Conservation (phyloP, 2,329 filamentous ascomycete species). For the Trichoderma oligosporum region DNA sequence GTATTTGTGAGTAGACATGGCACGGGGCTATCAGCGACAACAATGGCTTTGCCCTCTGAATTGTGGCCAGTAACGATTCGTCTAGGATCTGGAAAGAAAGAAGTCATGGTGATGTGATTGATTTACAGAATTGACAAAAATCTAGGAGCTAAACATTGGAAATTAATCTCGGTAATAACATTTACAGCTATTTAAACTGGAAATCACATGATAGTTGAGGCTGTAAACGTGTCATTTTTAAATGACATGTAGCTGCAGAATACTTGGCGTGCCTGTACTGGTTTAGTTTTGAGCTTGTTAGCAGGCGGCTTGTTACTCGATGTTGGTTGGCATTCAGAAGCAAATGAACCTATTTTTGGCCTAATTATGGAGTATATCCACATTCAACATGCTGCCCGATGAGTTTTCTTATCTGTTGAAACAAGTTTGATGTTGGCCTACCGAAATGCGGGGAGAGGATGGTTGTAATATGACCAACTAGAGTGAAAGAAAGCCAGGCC, state of each 20-base stretch:
- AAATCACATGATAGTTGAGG: slow-evolving; percentile 14
- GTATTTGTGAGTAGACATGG: slow-evolving; percentile 6
- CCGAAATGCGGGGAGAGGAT: no score
- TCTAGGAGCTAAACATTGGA: no score
- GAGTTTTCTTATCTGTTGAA: no score
- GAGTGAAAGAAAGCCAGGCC: no score
- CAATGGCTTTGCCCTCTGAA: slow-evolving; percentile 19
- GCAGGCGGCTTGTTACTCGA: neutral
- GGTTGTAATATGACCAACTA: no score
- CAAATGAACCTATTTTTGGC: no score
- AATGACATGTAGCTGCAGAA: slow-evolving; percentile 6
- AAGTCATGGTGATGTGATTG: neutral
- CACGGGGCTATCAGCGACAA: slow-evolving; percentile 20
- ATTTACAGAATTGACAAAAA: no score
- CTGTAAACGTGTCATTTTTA: neutral
- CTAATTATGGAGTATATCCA: no score
- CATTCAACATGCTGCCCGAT: no score
- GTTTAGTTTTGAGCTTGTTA: neutral
- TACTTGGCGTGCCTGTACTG: neutral
- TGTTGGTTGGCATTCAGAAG: no score
- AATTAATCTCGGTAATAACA: no score
- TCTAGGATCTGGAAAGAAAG: slow-evolving; percentile 19
- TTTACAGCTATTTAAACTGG: neutral
- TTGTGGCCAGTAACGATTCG: slow-evolving; percentile 25
- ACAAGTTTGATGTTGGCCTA: no score